phyloP scores from a whole-genome alignment of 768 basidiomycete species.

The Mycena epipterygia region DNA sequence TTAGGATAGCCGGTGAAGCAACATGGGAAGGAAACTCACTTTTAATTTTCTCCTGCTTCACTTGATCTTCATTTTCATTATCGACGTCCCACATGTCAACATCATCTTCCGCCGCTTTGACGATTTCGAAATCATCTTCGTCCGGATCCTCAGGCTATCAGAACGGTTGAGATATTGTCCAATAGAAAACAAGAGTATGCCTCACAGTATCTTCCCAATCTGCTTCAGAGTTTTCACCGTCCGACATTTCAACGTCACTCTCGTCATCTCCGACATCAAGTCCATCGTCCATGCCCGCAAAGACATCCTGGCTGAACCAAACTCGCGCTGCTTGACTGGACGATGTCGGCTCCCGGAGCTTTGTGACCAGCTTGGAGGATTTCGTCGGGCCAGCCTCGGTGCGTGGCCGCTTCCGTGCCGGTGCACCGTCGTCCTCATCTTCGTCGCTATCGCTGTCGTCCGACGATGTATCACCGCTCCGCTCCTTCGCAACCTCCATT shows the following conservation, averaged over 20 bases:
- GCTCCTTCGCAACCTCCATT: slow-evolving; percentile 68
- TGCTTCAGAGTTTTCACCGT: slow-evolving; percentile 43
- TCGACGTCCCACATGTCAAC: slow-evolving; percentile 86
- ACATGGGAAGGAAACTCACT: slow-evolving; percentile 61
- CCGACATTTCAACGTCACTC: slow-evolving; percentile 48
- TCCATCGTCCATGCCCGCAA: slow-evolving; percentile 72
- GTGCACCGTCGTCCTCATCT: slow-evolving; percentile 47
- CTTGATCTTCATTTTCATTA: slow-evolving; percentile 79
- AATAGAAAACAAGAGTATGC: neutral
- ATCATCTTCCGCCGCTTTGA: slow-evolving; percentile 72
- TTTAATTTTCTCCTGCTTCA: slow-evolving; percentile 72
- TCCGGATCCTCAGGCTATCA: slow-evolving; percentile 41
- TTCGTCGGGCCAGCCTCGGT: slow-evolving; percentile 39
- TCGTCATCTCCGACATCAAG: slow-evolving; percentile 51
- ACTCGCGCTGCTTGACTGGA: slow-evolving; percentile 75
- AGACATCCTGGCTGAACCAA: slow-evolving; percentile 98
- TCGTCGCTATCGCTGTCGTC: slow-evolving; percentile 68
- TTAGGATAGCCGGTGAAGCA: slow-evolving; percentile 2
- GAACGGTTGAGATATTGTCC: slow-evolving; percentile 23
- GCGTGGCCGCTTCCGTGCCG: slow-evolving; percentile 62
- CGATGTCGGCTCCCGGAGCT: slow-evolving; percentile 56
- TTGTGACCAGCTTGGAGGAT: slow-evolving; percentile 63
- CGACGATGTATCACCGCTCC: slow-evolving; percentile 60
- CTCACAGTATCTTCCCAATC: slow-evolving; percentile 39
- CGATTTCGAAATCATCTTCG: slow-evolving; percentile 81